Percentiles rank a stretch among this genome's conserved stretches.
These are phyloP conservation scores for Backusella luteola DNA, from an alignment of 192 early-diverging fungal species.

Conservation along the genomic window DNA sequence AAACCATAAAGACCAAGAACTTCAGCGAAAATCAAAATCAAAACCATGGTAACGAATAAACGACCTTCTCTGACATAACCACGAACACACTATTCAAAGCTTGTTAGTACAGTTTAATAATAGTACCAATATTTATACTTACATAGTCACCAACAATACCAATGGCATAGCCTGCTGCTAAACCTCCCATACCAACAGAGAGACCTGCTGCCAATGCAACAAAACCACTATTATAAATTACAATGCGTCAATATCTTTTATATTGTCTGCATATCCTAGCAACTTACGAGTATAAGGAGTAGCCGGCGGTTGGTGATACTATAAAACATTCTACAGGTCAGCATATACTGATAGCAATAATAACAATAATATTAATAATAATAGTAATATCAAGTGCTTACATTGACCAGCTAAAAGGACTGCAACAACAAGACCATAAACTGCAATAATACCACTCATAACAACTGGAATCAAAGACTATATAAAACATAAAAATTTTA, in stretches of 20 bases:
- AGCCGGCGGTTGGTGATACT: slow-evolving; percentile 21
- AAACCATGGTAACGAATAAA: slow-evolving; percentile 81
- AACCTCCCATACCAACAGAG: slow-evolving; percentile 77
- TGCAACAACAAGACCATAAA: slow-evolving; percentile 97
- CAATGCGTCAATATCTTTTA: background rate
- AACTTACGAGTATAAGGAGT: slow-evolving; percentile 56
- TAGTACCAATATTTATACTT: background rate
- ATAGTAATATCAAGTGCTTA: slow-evolving; percentile 43
- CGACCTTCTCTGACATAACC: slow-evolving; percentile 78
- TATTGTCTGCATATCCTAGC: background rate
- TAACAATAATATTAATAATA: too few relatives aligned
- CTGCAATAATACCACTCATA: slow-evolving; percentile 99
- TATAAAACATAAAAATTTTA: background rate
- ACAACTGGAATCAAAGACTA: slow-evolving; percentile 86
- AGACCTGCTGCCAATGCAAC: slow-evolving; percentile 81
- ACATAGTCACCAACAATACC: slow-evolving; percentile 87
- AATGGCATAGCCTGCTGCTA: slow-evolving; percentile 91
- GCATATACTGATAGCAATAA: too few relatives aligned
- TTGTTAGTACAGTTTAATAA: background rate
- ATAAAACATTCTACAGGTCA: too few relatives aligned
- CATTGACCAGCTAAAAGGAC: slow-evolving; percentile 84
- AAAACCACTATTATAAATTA: slow-evolving; percentile 49
- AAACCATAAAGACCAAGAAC: slow-evolving; percentile 85
- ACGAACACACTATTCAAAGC: slow-evolving; percentile 56
- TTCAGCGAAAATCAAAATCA: slow-evolving; percentile 89